Evolutionary conservation across 176 grass and related monocot genomes (phyloP).

Genomic region (Rhipidocladum racemiflorum): DNA sequence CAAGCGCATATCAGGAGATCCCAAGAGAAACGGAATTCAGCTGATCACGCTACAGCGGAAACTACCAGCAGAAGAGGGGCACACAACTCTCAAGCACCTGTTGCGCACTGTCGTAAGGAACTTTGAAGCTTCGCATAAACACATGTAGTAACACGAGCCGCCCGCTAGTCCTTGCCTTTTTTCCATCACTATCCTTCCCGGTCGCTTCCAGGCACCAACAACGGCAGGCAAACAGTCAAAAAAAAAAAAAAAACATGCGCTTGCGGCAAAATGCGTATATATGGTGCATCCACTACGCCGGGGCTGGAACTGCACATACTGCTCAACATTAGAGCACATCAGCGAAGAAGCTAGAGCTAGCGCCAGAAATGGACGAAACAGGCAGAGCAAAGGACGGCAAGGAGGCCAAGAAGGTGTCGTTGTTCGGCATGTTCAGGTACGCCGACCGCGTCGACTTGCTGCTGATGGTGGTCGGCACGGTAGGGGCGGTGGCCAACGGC

Average conservation of each 20-base stretch:
- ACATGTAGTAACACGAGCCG: not conserved
- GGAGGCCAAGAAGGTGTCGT: slow-evolving; percentile 37
- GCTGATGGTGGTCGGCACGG: slow-evolving; percentile 52
- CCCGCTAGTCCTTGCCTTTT: not conserved
- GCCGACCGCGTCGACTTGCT: slow-evolving; percentile 52
- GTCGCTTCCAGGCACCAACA: slow-evolving; percentile 12
- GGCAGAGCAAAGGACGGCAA: not conserved
- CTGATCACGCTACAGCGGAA: not conserved
- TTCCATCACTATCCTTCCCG: not conserved
- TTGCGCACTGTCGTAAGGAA: not conserved
- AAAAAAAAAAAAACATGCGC: too few relatives aligned
- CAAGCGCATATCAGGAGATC: too few relatives aligned
- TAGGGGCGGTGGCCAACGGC: slow-evolving; percentile 49
- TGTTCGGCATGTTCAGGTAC: slow-evolving; percentile 57
- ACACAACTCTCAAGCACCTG: not conserved
- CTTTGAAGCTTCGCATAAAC: not conserved
- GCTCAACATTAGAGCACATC: not conserved
- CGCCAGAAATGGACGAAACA: slow-evolving; percentile 12
- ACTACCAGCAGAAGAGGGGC: not conserved
- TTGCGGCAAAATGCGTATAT: slow-evolving; percentile 1
- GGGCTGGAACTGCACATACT: not conserved
- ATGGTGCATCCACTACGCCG: slow-evolving; percentile 6
- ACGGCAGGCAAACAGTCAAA: not conserved
- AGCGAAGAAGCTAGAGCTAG: not conserved
- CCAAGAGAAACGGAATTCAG: not conserved